Evolutionary conservation across 2,329 filamentous ascomycete genomes (phyloP).

Genomic region (Sporothrix protearum): DNA sequence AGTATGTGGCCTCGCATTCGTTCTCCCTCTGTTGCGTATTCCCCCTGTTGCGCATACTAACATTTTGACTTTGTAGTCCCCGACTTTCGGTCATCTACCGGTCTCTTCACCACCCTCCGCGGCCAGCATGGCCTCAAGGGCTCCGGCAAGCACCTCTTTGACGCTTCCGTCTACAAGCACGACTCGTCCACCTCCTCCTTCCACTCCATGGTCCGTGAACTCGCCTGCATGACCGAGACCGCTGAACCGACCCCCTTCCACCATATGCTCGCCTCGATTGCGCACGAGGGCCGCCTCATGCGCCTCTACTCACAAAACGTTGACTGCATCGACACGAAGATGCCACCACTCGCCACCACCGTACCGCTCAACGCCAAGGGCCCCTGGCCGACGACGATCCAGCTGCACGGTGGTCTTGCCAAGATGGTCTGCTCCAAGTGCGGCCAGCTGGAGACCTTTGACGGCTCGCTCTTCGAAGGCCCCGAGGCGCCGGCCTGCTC

Average conservation of each 20-base stretch:
- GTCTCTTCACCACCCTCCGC: constrained; percentile 81
- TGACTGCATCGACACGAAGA: constrained; percentile 84
- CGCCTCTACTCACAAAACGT: constrained; percentile 97
- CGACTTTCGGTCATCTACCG: constrained; percentile 89
- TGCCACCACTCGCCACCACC: constrained; percentile 73
- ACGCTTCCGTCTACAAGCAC: constrained; percentile 95
- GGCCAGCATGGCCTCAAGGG: constrained; percentile 86
- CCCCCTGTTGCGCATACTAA: constrained; percentile 10
- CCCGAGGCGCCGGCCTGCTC: constrained; percentile 77
- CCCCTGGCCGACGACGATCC: constrained; percentile 89
- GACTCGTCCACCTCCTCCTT: constrained; percentile 84
- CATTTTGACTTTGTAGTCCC: constrained; percentile 57
- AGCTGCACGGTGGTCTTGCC: constrained; percentile 87
- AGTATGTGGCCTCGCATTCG: constrained; percentile 49
- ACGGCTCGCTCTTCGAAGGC: constrained; percentile 76
- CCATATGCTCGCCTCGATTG: constrained; percentile 85
- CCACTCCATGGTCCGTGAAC: constrained; percentile 90
- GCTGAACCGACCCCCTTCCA: constrained; percentile 87
- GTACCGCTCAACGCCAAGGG: constrained; percentile 79
- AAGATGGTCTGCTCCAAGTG: constrained; percentile 99
- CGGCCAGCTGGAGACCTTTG: constrained; percentile 68
- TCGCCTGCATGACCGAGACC: constrained; percentile 72
- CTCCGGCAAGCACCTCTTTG: constrained; percentile 93
- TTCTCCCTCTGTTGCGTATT: background rate
- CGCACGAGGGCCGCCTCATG: constrained; percentile 79